These are phyloP conservation scores for Eucalyptus microcorys DNA, from an alignment of 345 rosid species.

Conservation along the genomic window DNA sequence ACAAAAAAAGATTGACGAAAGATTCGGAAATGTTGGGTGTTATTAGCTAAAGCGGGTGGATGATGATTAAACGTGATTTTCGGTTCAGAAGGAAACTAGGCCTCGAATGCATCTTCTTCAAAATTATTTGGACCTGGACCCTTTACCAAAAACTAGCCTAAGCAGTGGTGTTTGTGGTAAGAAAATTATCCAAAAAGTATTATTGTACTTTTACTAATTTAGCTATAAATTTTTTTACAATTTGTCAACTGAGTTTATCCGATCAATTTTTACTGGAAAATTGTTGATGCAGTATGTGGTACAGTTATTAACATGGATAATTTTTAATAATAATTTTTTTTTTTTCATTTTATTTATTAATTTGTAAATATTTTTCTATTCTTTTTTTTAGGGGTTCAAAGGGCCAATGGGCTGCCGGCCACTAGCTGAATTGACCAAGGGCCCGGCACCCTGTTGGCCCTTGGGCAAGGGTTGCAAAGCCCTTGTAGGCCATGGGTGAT, in stretches of 20 bases:
- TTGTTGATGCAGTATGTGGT: too few relatives aligned
- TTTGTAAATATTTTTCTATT: too few relatives aligned
- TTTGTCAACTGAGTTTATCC: background rate
- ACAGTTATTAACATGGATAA: rapidly evolving
- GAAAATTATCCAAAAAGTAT: too few relatives aligned
- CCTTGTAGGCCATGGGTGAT: too few relatives aligned
- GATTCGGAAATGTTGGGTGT: background rate
- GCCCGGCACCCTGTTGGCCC: rapidly evolving
- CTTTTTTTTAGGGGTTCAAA: rapidly evolving
- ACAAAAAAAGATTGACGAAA: background rate
- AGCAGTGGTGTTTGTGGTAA: background rate
- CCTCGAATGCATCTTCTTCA: background rate
- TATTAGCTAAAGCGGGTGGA: background rate
- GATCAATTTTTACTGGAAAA: rapidly evolving
- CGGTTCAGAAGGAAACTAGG: background rate
- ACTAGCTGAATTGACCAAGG: too few relatives aligned
- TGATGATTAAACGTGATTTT: background rate
- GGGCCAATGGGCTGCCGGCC: rapidly evolving
- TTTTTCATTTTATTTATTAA: too few relatives aligned
- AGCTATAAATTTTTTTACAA: rapidly evolving
- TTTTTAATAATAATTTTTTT: too few relatives aligned
- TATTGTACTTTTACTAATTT: too few relatives aligned
- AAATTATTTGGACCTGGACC: background rate
- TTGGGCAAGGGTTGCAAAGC: too few relatives aligned
- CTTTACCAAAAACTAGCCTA: background rate